Evolutionary conservation across 129 eudicot species (phyloP).

Genomic region (Solidago caesia): DNA sequence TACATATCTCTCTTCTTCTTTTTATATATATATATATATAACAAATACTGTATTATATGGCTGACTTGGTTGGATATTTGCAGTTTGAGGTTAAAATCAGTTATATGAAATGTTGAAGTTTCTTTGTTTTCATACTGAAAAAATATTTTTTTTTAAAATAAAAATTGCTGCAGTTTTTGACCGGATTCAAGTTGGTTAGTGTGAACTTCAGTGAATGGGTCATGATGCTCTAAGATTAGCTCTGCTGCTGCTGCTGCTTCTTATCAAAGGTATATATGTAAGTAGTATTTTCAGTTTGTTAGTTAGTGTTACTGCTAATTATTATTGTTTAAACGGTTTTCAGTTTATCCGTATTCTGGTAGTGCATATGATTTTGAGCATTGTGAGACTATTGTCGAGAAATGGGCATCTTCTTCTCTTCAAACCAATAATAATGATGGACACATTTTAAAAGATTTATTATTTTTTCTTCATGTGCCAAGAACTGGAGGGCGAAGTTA

Average conservation of each 20-base stretch:
- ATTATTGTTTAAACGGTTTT: conserved; percentile 32
- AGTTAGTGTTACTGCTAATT: conserved; percentile 5
- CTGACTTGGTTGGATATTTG: no score
- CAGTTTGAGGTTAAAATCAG: no score
- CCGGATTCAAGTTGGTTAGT: background rate
- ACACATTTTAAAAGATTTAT: conserved; percentile 59
- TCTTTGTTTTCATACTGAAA: background rate
- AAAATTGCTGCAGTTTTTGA: background rate
- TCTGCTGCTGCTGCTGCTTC: conserved; percentile 44
- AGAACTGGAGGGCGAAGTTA: conserved; percentile 96
- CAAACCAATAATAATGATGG: conserved; percentile 53
- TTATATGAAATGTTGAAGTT: background rate
- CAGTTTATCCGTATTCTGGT: conserved; percentile 36
- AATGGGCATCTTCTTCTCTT: conserved; percentile 75
- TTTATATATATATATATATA: no score
- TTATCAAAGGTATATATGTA: conserved; percentile 27
- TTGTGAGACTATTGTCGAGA: conserved; percentile 60
- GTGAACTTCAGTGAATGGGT: conserved; percentile 35
- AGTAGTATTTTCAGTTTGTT: background rate
- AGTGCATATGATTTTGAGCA: conserved; percentile 43
- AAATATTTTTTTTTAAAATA: background rate
- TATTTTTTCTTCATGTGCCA: conserved; percentile 91
- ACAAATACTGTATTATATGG: no score
- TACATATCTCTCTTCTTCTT: no score
- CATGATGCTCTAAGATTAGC: conserved; percentile 30